A percentile compares a stretch with the other conserved stretches of the same genome.
Conservation (phyloP, 805 yeast genomes). For the Metschnikowia gruessii region DNA sequence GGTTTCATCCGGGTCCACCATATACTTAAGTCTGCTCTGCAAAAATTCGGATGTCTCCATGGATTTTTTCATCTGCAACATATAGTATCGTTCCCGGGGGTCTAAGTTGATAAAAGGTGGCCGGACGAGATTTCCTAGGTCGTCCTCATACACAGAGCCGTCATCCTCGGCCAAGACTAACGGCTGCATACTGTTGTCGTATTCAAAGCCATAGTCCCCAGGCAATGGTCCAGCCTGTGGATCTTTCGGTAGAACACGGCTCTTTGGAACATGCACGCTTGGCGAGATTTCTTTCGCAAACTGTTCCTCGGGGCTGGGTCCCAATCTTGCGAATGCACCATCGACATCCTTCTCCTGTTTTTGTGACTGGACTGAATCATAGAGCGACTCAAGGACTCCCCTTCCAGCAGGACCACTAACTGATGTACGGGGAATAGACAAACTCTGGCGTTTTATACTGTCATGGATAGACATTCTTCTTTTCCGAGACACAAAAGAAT, state of each 20-base stretch:
- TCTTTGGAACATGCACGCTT: slow-evolving; percentile 16
- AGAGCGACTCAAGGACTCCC: slow-evolving; percentile 12
- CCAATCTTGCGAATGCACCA: slow-evolving; percentile 10
- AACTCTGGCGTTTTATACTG: slow-evolving; percentile 10
- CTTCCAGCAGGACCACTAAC: slow-evolving; percentile 7
- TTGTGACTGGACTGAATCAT: slow-evolving; percentile 8
- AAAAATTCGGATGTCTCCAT: slow-evolving; percentile 36
- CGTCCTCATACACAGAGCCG: slow-evolving; percentile 35
- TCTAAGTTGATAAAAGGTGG: slow-evolving; percentile 46
- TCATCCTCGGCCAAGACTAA: slow-evolving; percentile 30
- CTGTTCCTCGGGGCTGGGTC: slow-evolving; percentile 4
- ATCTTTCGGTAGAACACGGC: slow-evolving; percentile 17
- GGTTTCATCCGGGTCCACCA: slow-evolving; percentile 42
- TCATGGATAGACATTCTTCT: slow-evolving; percentile 13
- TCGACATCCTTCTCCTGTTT: slow-evolving; percentile 5
- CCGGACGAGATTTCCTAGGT: slow-evolving; percentile 36
- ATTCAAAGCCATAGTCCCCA: background rate
- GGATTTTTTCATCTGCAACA: slow-evolving; percentile 38
- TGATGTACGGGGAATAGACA: slow-evolving; percentile 15
- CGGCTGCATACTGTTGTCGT: slow-evolving; percentile 12
- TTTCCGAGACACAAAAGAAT: slow-evolving; percentile 13
- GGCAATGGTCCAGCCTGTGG: background rate
- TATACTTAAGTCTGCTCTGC: slow-evolving; percentile 35
- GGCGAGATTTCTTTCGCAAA: slow-evolving; percentile 17
- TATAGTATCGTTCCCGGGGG: slow-evolving; percentile 42